Evolutionary conservation across 176 grass and related monocot genomes (phyloP).

Genomic region (Musa beccarii): DNA sequence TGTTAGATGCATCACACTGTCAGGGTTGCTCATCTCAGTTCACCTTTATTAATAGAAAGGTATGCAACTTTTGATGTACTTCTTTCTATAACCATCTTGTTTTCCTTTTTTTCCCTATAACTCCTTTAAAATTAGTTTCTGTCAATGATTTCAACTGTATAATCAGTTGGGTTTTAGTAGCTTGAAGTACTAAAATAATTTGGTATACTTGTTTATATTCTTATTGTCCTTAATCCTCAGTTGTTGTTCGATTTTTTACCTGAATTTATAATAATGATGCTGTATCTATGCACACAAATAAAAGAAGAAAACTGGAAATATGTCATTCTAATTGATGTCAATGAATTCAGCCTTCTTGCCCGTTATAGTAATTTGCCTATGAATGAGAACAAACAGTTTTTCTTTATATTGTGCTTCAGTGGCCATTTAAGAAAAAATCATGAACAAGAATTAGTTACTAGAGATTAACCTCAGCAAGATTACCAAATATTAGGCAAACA

Average conservation of each 20-base stretch:
- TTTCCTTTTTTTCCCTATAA: neutral
- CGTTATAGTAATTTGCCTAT: too few species aligned
- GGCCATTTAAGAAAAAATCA: too few species aligned
- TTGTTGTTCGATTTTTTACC: neutral
- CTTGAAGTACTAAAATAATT: neutral
- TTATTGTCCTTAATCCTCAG: neutral
- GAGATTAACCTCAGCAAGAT: too few species aligned
- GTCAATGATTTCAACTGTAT: neutral
- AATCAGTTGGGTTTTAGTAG: neutral
- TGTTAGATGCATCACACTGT: constrained; percentile 83
- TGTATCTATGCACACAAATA: neutral
- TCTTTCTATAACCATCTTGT: neutral
- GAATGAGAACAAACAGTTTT: too few species aligned
- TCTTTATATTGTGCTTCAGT: too few species aligned
- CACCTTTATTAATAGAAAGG: constrained; percentile 81
- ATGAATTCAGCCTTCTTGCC: too few species aligned
- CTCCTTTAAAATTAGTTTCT: neutral
- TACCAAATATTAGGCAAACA: too few species aligned
- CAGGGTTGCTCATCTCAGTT: constrained; percentile 74
- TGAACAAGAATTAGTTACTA: too few species aligned
- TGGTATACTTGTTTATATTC: neutral
- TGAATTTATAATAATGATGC: neutral
- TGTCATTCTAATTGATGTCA: too few species aligned
- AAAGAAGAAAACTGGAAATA: too few species aligned
- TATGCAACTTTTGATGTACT: constrained; percentile 16